These are phyloP conservation scores for Peziza echinospora DNA, from an alignment of 495 filamentous ascomycete species.

Conservation along the genomic window DNA sequence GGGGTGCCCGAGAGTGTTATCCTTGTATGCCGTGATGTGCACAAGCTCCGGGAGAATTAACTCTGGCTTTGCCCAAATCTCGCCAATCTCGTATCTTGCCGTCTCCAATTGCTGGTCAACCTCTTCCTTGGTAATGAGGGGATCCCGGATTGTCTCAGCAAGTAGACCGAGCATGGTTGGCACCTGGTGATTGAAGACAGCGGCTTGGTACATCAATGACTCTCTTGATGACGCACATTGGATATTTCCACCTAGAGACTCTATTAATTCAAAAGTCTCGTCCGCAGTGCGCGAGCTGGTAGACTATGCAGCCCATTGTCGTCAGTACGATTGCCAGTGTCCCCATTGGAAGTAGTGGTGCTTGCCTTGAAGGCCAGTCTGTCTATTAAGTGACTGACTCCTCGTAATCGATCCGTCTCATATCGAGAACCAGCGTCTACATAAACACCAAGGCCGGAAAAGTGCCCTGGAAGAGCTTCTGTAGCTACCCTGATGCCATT, in stretches of 20 bases:
- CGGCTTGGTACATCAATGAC: constrained; percentile 95
- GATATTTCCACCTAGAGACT: constrained; percentile 78
- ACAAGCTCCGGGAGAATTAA: constrained; percentile 88
- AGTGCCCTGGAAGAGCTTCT: constrained; percentile 84
- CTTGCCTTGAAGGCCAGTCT: constrained; percentile 66
- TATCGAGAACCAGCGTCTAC: constrained; percentile 91
- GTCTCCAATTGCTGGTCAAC: constrained; percentile 69
- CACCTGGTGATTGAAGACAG: constrained; percentile 89
- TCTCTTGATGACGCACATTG: constrained; percentile 91
- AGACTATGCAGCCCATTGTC: constrained; percentile 24
- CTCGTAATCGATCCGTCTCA: constrained; percentile 64
- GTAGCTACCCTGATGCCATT: constrained; percentile 93
- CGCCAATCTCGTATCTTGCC: constrained; percentile 81
- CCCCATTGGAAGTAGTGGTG: background rate
- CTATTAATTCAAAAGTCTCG: constrained; percentile 67
- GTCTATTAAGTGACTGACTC: constrained; percentile 92
- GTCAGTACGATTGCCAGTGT: background rate
- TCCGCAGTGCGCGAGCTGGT: constrained; percentile 51
- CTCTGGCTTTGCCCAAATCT: constrained; percentile 96
- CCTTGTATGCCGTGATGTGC: constrained; percentile 83
- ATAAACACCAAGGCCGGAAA: constrained; percentile 88
- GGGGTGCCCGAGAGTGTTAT: constrained; percentile 88
- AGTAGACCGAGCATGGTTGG: constrained; percentile 63
- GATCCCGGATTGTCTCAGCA: constrained; percentile 84
- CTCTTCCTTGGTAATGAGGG: constrained; percentile 74